These are phyloP conservation scores for Cornus controversa DNA, from an alignment of 148 eudicot species.

Conservation along the genomic window DNA sequence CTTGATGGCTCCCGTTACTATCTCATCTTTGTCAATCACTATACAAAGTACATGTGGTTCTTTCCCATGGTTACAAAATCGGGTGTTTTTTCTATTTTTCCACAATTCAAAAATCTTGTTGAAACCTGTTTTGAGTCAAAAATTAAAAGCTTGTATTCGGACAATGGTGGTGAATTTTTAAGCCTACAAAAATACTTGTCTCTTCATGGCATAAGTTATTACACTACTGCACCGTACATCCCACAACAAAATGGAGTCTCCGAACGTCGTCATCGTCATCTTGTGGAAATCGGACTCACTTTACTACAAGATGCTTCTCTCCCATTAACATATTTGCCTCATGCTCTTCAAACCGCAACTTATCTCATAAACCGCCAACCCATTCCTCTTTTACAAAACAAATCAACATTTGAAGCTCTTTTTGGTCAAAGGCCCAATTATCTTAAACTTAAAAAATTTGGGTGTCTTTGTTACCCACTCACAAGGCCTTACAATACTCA, in stretches of 20 bases:
- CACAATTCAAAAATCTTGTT: neutral
- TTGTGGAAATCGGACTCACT: too few relatives aligned
- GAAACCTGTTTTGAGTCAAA: neutral
- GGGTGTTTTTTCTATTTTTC: neutral
- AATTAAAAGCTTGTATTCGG: neutral
- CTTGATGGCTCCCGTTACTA: neutral
- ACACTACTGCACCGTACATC: neutral
- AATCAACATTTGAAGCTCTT: neutral
- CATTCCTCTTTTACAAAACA: neutral
- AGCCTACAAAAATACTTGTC: neutral
- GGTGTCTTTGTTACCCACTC: neutral
- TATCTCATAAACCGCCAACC: constrained; percentile 6
- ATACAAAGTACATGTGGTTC: neutral
- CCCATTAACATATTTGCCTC: neutral
- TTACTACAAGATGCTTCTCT: too few relatives aligned
- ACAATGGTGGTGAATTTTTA: neutral
- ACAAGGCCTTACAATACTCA: neutral
- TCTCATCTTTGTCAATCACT: neutral
- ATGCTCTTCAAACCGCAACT: neutral
- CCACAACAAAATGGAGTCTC: too few relatives aligned
- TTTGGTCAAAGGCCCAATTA: too few relatives aligned
- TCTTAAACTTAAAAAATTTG: neutral
- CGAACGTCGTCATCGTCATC: too few relatives aligned
- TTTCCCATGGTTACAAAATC: neutral
- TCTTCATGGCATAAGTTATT: neutral